A percentile compares a stretch with the other conserved stretches of the same genome.
Conservation (phyloP, 78 protist species). For the Diacronema lutheri region DNA sequence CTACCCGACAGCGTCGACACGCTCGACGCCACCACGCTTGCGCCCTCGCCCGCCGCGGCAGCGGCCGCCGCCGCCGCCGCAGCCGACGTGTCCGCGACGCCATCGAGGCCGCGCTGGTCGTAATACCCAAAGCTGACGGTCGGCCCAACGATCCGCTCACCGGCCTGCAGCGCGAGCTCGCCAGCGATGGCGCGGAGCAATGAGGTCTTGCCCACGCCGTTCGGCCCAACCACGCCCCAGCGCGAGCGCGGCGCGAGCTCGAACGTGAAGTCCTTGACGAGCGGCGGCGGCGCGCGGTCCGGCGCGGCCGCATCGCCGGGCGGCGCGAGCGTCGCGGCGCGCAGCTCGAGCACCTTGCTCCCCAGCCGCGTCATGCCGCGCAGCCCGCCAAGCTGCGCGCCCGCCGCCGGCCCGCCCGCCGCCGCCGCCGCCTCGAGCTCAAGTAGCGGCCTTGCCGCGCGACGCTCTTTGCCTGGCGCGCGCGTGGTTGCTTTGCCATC, state of each 20-base stretch:
- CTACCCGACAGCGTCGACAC: not conserved
- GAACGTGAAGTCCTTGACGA: not conserved
- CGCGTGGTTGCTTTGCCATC: not conserved
- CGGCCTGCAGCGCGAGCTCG: not conserved
- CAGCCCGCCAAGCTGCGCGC: not conserved
- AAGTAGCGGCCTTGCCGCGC: not conserved
- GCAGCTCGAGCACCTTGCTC: not conserved
- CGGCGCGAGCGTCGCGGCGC: not conserved
- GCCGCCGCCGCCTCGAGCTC: not conserved
- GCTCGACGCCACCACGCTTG: too few species aligned
- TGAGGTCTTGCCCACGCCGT: constrained; percentile 65
- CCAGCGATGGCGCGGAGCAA: constrained; percentile 49
- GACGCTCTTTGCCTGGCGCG: not conserved
- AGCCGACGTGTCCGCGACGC: too few species aligned
- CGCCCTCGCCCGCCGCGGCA: not conserved
- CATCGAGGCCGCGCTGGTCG: not conserved
- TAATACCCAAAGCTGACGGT: constrained; percentile 17
- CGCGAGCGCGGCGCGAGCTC: not conserved
- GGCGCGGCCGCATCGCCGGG: not conserved
- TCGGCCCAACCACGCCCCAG: constrained; percentile 49
- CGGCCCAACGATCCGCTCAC: not conserved
- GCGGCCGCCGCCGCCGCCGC: not conserved
- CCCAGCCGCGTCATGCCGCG: constrained; percentile 10
- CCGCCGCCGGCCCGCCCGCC: not conserved
- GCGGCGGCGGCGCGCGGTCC: too few species aligned